Evolutionary conservation across 805 yeast genomes (phyloP), one percentile per base, ranked within the genome.

Genomic region (baker's yeast (Saccharomyces cerevisiae)): DNA sequence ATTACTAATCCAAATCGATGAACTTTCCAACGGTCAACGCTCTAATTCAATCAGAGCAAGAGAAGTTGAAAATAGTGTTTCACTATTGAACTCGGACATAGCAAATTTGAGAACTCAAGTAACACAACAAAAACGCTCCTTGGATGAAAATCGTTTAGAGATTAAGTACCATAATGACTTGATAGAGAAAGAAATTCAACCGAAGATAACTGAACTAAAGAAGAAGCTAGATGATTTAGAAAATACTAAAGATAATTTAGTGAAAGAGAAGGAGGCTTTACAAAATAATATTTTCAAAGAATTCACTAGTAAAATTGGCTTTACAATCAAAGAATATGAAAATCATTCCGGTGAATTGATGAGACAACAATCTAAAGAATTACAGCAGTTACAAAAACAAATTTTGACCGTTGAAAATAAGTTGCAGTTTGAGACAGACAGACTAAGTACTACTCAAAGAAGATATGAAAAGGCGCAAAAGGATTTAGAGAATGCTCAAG

Each of bases 281-380:
- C 84, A 82, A 58, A 59, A 69, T 2, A 64, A 66, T 3, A 69
- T 83, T 3, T 87, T 82, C 63, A 49, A 65, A 9, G 76, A 68
- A 0, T 87, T 90, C 64, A 84, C 91, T 54, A 53, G 64, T 0
- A 73, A 70, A 53, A 70, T 84, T 51, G 81, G 82, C 0, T 81
- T 89, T 60, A 66, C 71, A 6, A 81, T 89, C 43, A 74, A 77
- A 49, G 89, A 85, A 32, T 90, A 86, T 65, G 97, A 90, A 66
- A 73, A 73, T 47, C 73, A 80, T 11, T 87, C 84, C 53, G 91
- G 92, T 5, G 73, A 80, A 4, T 69, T 78, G 3, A 63, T 79
- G 50, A 74, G 87, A 63, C 75, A 75, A 31, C 80, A 81, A 51
- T 75, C 83, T 1, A 81, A 80, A 55, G 89, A 85, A 63, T 73